Evolutionary conservation across 1,284 basidiomycete genomes (phyloP).

Genomic region (Trichosporon coremiiforme): DNA sequence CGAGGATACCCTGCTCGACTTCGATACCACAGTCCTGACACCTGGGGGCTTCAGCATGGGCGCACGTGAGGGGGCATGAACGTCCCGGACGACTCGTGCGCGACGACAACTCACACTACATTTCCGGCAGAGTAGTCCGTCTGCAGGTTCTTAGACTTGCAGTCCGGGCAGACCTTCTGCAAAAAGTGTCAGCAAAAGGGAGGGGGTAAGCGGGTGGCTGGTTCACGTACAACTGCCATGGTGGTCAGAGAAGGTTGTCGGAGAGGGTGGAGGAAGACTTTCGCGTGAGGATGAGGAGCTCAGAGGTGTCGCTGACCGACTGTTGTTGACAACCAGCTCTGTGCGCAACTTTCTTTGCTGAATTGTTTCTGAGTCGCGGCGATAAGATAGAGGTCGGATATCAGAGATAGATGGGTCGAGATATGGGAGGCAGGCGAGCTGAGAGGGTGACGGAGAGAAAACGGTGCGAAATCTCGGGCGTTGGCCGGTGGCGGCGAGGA

Average conservation of each 20-base stretch:
- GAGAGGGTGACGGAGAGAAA: background rate
- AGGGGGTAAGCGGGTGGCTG: background rate
- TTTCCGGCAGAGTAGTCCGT: constrained; percentile 45
- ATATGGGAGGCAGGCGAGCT: background rate
- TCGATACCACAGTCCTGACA: constrained; percentile 84
- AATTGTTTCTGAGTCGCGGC: background rate
- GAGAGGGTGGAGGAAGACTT: constrained; percentile 4
- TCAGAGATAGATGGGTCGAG: constrained; percentile 4
- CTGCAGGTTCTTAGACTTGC: constrained; percentile 35
- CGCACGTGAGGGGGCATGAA: background rate
- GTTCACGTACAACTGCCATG: constrained; percentile 5
- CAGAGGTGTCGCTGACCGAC: background rate
- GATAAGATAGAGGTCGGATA: constrained; percentile 15
- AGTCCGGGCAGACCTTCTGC: constrained; percentile 43
- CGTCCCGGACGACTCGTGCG: background rate
- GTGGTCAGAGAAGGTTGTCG: background rate
- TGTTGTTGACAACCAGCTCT: background rate
- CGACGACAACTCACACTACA: constrained; percentile 42
- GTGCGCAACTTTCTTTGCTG: background rate
- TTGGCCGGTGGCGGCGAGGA: constrained; percentile 7
- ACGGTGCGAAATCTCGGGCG: constrained; percentile 15
- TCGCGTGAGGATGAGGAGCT: background rate
- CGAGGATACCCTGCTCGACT: constrained; percentile 91
- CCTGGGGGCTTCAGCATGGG: constrained; percentile 33
- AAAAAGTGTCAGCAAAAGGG: background rate